Base-by-base conservation (phyloP, 495 filamentous ascomycete species). In the Astrothelium macrocarpum region DNA sequence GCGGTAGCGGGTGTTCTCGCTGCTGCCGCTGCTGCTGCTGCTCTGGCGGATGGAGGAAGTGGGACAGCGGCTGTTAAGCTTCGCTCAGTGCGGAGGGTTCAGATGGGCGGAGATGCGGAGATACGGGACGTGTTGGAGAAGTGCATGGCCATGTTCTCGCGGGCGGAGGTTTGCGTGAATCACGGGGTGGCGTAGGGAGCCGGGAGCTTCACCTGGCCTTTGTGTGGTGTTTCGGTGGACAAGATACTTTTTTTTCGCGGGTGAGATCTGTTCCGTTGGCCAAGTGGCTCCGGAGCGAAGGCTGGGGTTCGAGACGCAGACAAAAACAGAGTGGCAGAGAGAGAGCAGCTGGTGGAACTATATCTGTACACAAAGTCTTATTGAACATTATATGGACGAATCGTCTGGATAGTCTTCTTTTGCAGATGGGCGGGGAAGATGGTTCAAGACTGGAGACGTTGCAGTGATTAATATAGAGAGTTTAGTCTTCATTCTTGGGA, bases 111-210 rank as follows among this genome's bases (percentile, higher is more conserved):
- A 28, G 61, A 46, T 46, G 31, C 53, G 61, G 18, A 18, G 26
- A 63, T 42, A 10, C 4, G 26, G 16, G 45, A 53, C 28, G 26
- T 63, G 36, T 46, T 63, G 29, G 4, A 10, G 25, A 56, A 63
- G 16, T 32, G 29, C 28, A 5, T 42, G 11, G 23, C 43, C 2
- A 46, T 32, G 18, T 63, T 63, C 20, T 42, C 61, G 16, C 2
- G 26, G 10, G 61, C 61, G 18, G 23, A 23, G 4, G 28, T 63
- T 10, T 53, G 11, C n/a, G 29, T 32, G 5, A 28, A 20, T 32
- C 61, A 63, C 32, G 61, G 61, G 14, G 53, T 63, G 61, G 29
- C 61, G n/a, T 34, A 63, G 29, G 61, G 61, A 25, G 61, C 36
- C 4, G 61, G 42, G 20, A 49, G 16, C 18, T 56, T 53, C 45